Base-by-base conservation (phyloP, 148 eudicot genomes). In the Vaccinium corymbosum region DNA sequence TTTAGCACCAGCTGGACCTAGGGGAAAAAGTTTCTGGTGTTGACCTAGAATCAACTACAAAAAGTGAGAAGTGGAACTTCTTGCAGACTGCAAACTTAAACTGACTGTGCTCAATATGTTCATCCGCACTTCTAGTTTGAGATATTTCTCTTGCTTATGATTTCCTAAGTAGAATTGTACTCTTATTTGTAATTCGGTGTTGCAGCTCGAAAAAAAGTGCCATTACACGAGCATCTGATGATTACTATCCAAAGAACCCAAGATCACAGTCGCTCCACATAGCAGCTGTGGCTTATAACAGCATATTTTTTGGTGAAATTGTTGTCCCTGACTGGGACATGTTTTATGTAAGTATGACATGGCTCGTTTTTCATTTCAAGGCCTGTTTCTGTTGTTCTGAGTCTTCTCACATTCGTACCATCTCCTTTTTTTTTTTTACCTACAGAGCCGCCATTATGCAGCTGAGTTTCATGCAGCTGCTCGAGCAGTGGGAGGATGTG, bases 271-370 rank as follows among this genome's bases (percentile, higher is more conserved):
- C 91, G 9, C 48, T 90, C 13, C 91, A 90, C 73, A 83, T 90
- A 68, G 90, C 91, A 27, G 80, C 90, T 6, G 90, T 88, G 80
- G 86, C 89, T 50, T 90, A 84, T 81, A 90, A 90, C 85, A 90
- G 91, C 83, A 82, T 90, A 59, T 83, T 90, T 1, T 70, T 90
- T 35, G 90, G 91, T 22, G 91, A 90, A 86, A 61, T 90, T 61
- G 73, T 90, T 7, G 89, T 90, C 52, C 91, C 90, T 3, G 91
- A 90, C 68, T 90, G 91, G 91, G 91, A 90, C 76, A 90, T 90
- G 91, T 88, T 90, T 88, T 89, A 82, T 55, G 91, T 88, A 80
- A 61, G 87, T 90, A 76, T 79, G 76, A 75, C 32, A 59, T 15
- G 1, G 68, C 70, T 84, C 68, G 3, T 27, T 51, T 85, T 27